These are phyloP conservation scores for Sporothrix protearum DNA, from an alignment of 2,329 filamentous ascomycete genomes.

Conservation along the genomic window DNA sequence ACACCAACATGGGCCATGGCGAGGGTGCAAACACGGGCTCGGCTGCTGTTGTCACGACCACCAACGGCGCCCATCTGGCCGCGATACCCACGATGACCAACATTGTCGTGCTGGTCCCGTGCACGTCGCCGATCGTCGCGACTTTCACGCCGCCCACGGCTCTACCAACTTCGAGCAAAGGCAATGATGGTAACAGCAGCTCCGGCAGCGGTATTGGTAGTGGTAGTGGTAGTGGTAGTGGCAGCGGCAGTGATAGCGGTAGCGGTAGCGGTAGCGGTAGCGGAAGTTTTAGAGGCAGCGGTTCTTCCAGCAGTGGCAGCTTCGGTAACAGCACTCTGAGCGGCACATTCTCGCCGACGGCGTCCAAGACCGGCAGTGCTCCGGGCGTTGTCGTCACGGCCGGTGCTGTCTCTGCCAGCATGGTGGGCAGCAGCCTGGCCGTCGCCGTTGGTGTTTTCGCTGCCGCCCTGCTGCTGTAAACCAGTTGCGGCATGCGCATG, in stretches of 20 bases:
- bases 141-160: constrained; percentile 55
- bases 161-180: not conserved
- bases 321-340: constrained; percentile 9
- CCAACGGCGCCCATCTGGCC: constrained; percentile 17
- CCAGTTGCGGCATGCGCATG: not conserved
- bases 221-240: too few species aligned
- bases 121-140: constrained; percentile 29
- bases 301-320: not conserved
- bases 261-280: too few species aligned
- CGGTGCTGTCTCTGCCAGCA: constrained; percentile 8
- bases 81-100: constrained; percentile 27
- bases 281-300: too few species aligned
- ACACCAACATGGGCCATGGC: not conserved
- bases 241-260: too few species aligned
- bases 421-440: constrained; percentile 16
- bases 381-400: constrained; percentile 15
- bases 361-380: not conserved
- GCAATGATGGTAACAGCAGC: not conserved
- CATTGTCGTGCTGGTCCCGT: constrained; percentile 29
- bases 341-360: constrained; percentile 12
- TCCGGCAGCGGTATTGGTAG: not conserved
- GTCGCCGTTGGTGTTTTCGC: constrained; percentile 10
- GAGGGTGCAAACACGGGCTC: not conserved
- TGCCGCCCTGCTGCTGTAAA: constrained; percentile 21
- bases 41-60: not conserved